These are phyloP conservation scores for Phytopythium chamaehyphon DNA, from an alignment of 352 stramenopile species.

Conservation along the genomic window DNA sequence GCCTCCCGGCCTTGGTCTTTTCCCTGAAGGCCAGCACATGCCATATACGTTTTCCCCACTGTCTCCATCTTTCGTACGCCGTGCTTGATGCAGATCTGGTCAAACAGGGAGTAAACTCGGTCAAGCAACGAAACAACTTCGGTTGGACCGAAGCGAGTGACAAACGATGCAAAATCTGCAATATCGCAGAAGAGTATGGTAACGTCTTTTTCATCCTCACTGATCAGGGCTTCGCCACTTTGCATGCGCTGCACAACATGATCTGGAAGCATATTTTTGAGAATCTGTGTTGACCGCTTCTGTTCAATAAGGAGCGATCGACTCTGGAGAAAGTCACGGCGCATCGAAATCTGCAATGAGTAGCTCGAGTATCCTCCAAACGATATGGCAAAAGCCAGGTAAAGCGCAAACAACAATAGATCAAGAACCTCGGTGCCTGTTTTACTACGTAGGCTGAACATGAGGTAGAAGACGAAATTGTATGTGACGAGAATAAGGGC, in stretches of 20 bases:
- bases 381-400: constrained; percentile 70
- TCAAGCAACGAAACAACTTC: constrained; percentile 86
- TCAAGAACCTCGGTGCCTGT: constrained; percentile 45
- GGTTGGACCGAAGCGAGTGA: constrained; percentile 68
- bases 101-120: constrained; percentile 90
- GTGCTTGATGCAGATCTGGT: constrained; percentile 89
- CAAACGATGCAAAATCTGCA: constrained; percentile 72
- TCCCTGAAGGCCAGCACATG: constrained; percentile 77
- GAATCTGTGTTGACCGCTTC: constrained; percentile 71
- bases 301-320: constrained; percentile 75
- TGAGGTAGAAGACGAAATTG: constrained; percentile 79
- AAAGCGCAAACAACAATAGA: constrained; percentile 61
- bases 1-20: constrained; percentile 74
- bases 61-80: constrained; percentile 92
- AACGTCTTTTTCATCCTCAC: constrained; percentile 84
- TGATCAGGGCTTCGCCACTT: constrained; percentile 76
- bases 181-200: constrained; percentile 88
- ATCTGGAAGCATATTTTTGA: constrained; percentile 84
- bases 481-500: constrained; percentile 66
- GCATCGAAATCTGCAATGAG: constrained; percentile 80
- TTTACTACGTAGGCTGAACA: constrained; percentile 25
- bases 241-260: constrained; percentile 86
- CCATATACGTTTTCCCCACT: constrained; percentile 91
- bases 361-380: constrained; percentile 79
- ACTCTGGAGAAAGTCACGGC: constrained; percentile 78